Evolutionary conservation across 352 stramenopile species (phyloP).

Genomic region (Globisporangium rhizosaccharum): DNA sequence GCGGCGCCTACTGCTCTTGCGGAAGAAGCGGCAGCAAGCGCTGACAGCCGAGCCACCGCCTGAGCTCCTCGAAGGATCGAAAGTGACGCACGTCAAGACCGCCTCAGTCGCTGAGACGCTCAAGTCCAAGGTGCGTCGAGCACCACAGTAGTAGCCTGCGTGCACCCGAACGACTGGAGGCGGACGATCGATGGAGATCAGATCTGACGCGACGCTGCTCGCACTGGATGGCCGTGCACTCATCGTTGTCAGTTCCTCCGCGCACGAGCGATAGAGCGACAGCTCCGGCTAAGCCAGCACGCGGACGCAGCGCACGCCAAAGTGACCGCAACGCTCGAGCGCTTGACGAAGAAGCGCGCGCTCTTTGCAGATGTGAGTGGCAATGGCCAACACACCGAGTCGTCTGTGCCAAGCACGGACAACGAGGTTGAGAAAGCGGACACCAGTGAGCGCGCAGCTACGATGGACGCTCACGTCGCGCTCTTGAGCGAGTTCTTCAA

Average conservation of each 20-base stretch:
- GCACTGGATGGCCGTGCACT: neutral
- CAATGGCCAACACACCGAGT: neutral
- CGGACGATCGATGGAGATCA: too few species aligned
- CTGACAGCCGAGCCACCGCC: slow-evolving; percentile 19
- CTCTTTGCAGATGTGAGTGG: neutral
- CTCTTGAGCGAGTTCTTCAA: slow-evolving; percentile 41
- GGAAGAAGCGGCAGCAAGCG: slow-evolving; percentile 27
- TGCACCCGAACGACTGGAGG: too few species aligned
- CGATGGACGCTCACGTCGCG: slow-evolving; percentile 5
- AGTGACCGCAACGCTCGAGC: slow-evolving; percentile 14
- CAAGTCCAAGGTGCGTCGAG: slow-evolving; percentile 31
- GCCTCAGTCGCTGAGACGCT: slow-evolving; percentile 30
- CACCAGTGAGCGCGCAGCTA: slow-evolving; percentile 17
- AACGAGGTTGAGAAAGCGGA: neutral
- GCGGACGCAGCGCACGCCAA: slow-evolving; percentile 20
- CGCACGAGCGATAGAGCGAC: slow-evolving; percentile 29
- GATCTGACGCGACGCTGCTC: neutral
- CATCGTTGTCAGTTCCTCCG: slow-evolving; percentile 22
- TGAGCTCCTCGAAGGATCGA: slow-evolving; percentile 28
- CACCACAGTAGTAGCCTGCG: too few species aligned
- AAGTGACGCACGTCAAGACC: slow-evolving; percentile 23
- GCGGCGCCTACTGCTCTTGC: slow-evolving; percentile 31
- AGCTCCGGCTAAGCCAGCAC: slow-evolving; percentile 17
- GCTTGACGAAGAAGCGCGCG: slow-evolving; percentile 10
- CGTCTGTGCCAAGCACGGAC: neutral